phyloP scores from a whole-genome alignment of 768 basidiomycete genomes.

The Agaricus blazei region DNA sequence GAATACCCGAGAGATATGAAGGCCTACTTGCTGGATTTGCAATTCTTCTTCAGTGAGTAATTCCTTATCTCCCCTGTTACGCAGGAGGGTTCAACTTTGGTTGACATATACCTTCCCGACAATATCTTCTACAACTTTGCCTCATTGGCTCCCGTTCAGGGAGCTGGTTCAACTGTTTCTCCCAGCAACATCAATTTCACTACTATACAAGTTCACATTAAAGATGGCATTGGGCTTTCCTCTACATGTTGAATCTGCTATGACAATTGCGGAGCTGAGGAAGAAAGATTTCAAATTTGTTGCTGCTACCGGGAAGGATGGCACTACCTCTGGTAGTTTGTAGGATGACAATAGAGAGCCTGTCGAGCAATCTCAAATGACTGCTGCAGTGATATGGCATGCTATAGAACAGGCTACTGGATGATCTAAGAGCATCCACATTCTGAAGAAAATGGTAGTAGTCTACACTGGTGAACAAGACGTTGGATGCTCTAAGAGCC shows the following conservation, averaged over 20 bases:
- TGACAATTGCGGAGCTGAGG: slow-evolving; percentile 56
- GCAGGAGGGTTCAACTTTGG: slow-evolving; percentile 51
- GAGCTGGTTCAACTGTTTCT: slow-evolving; percentile 38
- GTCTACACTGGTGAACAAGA: too few relatives aligned
- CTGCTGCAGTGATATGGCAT: too few relatives aligned
- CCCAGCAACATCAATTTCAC: slow-evolving; percentile 47
- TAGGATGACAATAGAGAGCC: slow-evolving; percentile 67
- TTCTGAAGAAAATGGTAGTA: too few relatives aligned
- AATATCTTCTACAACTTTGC: slow-evolving; percentile 65
- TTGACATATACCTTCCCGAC: slow-evolving; percentile 55
- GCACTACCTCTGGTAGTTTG: slow-evolving; percentile 44
- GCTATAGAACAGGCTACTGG: too few relatives aligned
- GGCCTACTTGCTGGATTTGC: slow-evolving; percentile 57
- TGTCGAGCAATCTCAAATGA: slow-evolving; percentile 25
- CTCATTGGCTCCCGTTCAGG: slow-evolving; percentile 42
- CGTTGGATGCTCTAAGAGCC: too few relatives aligned
- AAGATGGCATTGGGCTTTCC: slow-evolving; percentile 56
- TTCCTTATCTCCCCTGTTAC: slow-evolving; percentile 69
- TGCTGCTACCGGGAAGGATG: slow-evolving; percentile 48
- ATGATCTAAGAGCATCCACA: too few relatives aligned
- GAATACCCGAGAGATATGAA: slow-evolving; percentile 16
- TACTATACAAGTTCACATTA: slow-evolving; percentile 59
- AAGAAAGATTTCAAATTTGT: slow-evolving; percentile 55
- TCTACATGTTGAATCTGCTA: slow-evolving; percentile 45
- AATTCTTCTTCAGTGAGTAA: slow-evolving; percentile 65